Evolutionary conservation across 345 rosid species (phyloP).

Genomic region (Linum trigynum): DNA sequence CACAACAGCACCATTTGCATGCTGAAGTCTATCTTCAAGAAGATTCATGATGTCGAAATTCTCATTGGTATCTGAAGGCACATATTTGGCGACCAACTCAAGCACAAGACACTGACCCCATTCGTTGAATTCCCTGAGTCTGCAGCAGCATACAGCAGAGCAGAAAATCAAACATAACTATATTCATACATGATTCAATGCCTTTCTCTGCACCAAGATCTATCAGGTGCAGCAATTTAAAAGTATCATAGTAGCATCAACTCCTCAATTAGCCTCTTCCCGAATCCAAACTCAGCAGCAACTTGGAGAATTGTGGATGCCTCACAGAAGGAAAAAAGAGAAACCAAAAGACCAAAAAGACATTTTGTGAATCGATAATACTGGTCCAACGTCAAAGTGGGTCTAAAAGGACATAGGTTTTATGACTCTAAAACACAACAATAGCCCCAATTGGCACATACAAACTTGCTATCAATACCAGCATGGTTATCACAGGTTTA

Average conservation of each 20-base stretch:
- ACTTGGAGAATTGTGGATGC: background rate
- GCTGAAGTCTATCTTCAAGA: slow-evolving; percentile 98
- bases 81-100: slow-evolving; percentile 80
- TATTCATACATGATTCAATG: background rate
- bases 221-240: background rate
- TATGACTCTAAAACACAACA: background rate
- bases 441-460: background rate
- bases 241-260: background rate
- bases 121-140: slow-evolving; percentile 88
- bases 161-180: background rate
- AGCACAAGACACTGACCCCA: slow-evolving; percentile 98
- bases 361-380: background rate
- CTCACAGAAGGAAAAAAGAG: background rate
- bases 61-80: slow-evolving; percentile 77
- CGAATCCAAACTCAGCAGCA: no score
- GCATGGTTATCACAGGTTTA: background rate
- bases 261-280: background rate
- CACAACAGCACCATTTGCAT: slow-evolving; percentile 99
- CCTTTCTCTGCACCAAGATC: background rate
- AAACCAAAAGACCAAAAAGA: background rate
- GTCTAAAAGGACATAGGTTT: background rate
- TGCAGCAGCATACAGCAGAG: slow-evolving; percentile 27
- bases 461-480: background rate
- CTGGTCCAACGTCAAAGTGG: background rate
- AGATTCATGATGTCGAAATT: slow-evolving; percentile 98